These are phyloP conservation scores for Pyrus communis DNA, from an alignment of 306 rosid species.

Conservation along the genomic window DNA sequence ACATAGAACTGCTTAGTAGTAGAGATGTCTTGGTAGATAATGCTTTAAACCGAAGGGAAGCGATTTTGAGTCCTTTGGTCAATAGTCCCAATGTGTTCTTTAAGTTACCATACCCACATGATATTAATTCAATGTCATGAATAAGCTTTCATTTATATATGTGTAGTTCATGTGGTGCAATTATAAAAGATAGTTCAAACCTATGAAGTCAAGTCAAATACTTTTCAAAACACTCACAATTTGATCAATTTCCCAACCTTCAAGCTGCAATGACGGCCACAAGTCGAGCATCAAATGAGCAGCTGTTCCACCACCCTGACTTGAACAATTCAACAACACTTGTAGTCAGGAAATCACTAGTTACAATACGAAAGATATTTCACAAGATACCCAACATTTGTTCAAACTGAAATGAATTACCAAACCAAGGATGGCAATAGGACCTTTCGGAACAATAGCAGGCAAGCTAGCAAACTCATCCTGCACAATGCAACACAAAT, in stretches of 20 bases:
- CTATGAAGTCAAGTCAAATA: not conserved
- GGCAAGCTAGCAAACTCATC: constrained; percentile 93
- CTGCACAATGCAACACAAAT: constrained; percentile 37
- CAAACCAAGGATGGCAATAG: constrained; percentile 89
- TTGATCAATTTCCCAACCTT: constrained; percentile 93
- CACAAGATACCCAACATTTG: not conserved
- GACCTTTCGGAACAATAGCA: constrained; percentile 81
- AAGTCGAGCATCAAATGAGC: constrained; percentile 85
- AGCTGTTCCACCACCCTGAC: constrained; percentile 93
- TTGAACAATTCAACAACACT: constrained; percentile 3
- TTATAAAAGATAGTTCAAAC: not conserved
- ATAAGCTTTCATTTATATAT: not conserved
- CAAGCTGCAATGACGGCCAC: constrained; percentile 89
- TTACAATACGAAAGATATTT: constrained; percentile 5
- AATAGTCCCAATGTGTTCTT: not conserved
- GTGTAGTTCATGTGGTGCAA: not conserved
- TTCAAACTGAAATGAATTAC: constrained; percentile 37
- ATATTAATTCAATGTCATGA: not conserved
- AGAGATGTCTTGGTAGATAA: not conserved
- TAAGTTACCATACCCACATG: not conserved
- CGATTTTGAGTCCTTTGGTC: not conserved
- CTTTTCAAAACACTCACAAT: constrained; percentile 45
- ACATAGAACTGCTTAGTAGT: not conserved
- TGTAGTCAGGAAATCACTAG: constrained; percentile 6
- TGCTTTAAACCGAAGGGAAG: not conserved